phyloP scores from a whole-genome alignment of 2,329 filamentous ascomycete species.

The Pezicula neosporulosa region DNA sequence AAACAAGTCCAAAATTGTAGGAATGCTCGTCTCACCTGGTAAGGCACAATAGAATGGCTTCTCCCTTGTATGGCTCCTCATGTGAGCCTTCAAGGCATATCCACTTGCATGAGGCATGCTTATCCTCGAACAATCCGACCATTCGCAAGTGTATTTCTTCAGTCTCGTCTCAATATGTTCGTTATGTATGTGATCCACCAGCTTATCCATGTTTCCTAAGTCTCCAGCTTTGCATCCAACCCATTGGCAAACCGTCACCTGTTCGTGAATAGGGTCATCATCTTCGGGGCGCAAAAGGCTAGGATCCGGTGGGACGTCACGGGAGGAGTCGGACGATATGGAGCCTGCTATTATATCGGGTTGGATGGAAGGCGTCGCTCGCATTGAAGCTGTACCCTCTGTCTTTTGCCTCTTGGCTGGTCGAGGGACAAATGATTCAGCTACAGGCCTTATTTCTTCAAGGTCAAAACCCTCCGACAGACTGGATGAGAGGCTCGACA shows the following conservation, averaged over 20 bases:
- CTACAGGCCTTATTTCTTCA: conserved; percentile 37
- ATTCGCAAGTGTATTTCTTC: conserved; percentile 98
- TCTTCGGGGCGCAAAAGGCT: conserved; percentile 66
- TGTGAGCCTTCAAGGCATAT: conserved; percentile 93
- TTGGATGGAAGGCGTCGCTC: conserved; percentile 25
- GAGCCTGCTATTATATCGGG: conserved; percentile 53
- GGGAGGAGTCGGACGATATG: conserved; percentile 87
- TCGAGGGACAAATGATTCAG: conserved; percentile 3
- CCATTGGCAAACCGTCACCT: conserved; percentile 77
- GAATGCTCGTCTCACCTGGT: conserved; percentile 60
- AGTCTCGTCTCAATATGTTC: conserved; percentile 91
- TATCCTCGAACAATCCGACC: conserved; percentile 85
- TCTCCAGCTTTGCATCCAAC: conserved; percentile 70
- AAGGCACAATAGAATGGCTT: conserved; percentile 97
- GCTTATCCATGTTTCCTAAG: conserved; percentile 73
- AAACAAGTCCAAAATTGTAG: not conserved
- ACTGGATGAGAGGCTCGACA: conserved; percentile 54
- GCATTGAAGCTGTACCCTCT: conserved; percentile 15
- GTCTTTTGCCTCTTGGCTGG: conserved; percentile 29
- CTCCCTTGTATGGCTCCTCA: conserved; percentile 96
- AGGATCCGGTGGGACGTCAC: conserved; percentile 73
- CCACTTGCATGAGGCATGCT: conserved; percentile 90
- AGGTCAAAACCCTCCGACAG: conserved; percentile 52
- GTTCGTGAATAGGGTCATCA: conserved; percentile 67
- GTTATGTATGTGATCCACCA: conserved; percentile 84